These are phyloP conservation scores for Tolypocladium capitatum DNA, from an alignment of 2,329 filamentous ascomycete genomes.

Conservation along the genomic window DNA sequence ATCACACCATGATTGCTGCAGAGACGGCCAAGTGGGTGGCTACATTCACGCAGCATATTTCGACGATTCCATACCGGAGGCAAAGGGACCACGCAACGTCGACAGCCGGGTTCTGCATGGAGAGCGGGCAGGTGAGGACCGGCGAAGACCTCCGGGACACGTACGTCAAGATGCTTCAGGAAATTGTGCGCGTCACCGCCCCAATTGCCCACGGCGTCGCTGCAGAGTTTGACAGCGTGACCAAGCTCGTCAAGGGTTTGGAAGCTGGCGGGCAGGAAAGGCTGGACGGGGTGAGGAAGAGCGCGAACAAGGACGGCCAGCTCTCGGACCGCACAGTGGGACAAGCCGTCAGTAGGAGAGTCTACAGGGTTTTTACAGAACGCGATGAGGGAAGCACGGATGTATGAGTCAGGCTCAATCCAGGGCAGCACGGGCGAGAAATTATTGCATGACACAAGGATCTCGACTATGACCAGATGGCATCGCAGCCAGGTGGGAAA, in stretches of 20 bases:
- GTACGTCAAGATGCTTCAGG: slow-evolving; percentile 63
- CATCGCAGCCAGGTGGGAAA: not conserved
- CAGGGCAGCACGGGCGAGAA: not conserved
- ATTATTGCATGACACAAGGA: not conserved
- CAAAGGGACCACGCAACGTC: slow-evolving; percentile 34
- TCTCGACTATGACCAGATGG: not conserved
- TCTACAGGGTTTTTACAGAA: slow-evolving; percentile 48
- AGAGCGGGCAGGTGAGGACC: slow-evolving; percentile 58
- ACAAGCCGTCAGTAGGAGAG: slow-evolving; percentile 41
- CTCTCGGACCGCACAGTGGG: slow-evolving; percentile 42
- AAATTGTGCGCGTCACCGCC: slow-evolving; percentile 58
- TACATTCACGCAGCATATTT: slow-evolving; percentile 66
- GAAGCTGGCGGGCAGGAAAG: slow-evolving; percentile 43
- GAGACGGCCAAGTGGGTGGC: slow-evolving; percentile 64
- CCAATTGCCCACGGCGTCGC: slow-evolving; percentile 59
- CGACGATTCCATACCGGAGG: slow-evolving; percentile 58
- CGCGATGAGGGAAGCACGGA: slow-evolving; percentile 42
- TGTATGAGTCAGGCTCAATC: slow-evolving; percentile 21
- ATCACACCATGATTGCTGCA: slow-evolving; percentile 46
- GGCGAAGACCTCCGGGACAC: slow-evolving; percentile 54
- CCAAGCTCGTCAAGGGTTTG: slow-evolving; percentile 45
- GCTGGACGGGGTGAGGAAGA: slow-evolving; percentile 48
- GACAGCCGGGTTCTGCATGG: slow-evolving; percentile 63
- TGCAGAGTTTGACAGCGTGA: slow-evolving; percentile 44
- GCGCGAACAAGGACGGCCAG: slow-evolving; percentile 42